A percentile compares a stretch with the other conserved stretches of the same genome.
Evolutionary conservation across 1,284 basidiomycete species (phyloP).

Genomic region (Volvariella surrecta): DNA sequence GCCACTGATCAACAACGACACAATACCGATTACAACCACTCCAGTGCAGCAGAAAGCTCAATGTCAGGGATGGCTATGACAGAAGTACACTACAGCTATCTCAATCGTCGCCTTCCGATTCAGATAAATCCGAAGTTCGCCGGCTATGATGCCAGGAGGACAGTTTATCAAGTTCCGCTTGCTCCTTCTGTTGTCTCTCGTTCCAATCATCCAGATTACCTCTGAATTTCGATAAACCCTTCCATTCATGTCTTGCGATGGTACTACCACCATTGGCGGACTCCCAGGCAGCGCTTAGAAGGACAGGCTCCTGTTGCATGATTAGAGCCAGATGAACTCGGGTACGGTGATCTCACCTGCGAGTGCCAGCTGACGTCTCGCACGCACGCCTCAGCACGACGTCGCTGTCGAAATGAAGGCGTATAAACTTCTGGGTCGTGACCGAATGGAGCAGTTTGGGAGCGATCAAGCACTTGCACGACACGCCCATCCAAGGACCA

Average conservation of each 20-base stretch:
- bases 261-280: conserved; percentile 54
- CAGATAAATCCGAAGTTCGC: too few relatives aligned
- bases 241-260: conserved; percentile 91
- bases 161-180: conserved; percentile 12
- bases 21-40: too few relatives aligned
- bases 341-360: conserved; percentile 31
- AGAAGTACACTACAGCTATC: too few relatives aligned
- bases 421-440: conserved; percentile 59
- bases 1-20: too few relatives aligned
- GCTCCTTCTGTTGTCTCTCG: conserved; percentile 40
- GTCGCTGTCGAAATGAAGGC: conserved; percentile 15
- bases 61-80: too few relatives aligned
- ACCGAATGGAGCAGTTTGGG: conserved; percentile 64
- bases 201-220: conserved; percentile 68
- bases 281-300: conserved; percentile 92
- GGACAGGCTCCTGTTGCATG: conserved; percentile 63
- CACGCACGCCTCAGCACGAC: conserved; percentile 47
- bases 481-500: conserved; percentile 90
- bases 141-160: too few relatives aligned
- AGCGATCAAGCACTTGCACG: conserved; percentile 80
- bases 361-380: conserved; percentile 93
- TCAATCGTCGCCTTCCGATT: too few relatives aligned
- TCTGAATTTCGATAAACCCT: conserved; percentile 71
- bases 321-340: conserved; percentile 7
- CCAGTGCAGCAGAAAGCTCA: too few relatives aligned